Percentiles rank a stretch among this genome's conserved stretches.
phyloP scores from a whole-genome alignment of 2,329 filamentous ascomycete species.

The Penicillium sp. region DNA sequence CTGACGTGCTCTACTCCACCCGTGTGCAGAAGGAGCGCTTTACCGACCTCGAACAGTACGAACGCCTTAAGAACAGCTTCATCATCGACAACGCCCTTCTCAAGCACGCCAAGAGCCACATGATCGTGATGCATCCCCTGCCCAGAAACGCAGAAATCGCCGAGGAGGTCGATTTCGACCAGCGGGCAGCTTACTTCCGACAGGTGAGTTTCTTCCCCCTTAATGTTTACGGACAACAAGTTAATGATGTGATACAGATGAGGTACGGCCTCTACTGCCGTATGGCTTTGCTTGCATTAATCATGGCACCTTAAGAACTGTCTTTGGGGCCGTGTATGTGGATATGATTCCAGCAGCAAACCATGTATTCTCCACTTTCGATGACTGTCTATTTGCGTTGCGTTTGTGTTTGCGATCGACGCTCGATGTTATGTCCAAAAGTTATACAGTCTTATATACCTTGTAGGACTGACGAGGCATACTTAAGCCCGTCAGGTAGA shows the following conservation, averaged over 20 bases:
- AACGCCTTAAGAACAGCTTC: slow-evolving; percentile 85
- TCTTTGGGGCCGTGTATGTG: slow-evolving; percentile 23
- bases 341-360: slow-evolving; percentile 17
- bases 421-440: slow-evolving; percentile 32
- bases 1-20: slow-evolving; percentile 95
- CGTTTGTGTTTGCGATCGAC: slow-evolving; percentile 26
- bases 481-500: slow-evolving; percentile 38
- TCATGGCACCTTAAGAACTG: slow-evolving; percentile 66
- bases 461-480: slow-evolving; percentile 35
- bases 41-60: slow-evolving; percentile 77
- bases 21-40: slow-evolving; percentile 97
- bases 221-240: slow-evolving; percentile 12
- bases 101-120: slow-evolving; percentile 87
- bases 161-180: slow-evolving; percentile 97
- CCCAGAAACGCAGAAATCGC: slow-evolving; percentile 91
- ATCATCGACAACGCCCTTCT: slow-evolving; percentile 88
- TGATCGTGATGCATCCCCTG: slow-evolving; percentile 94
- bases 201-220: slow-evolving; percentile 71
- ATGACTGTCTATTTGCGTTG: slow-evolving; percentile 23
- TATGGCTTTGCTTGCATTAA: slow-evolving; percentile 94
- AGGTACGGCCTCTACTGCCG: slow-evolving; percentile 95
- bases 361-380: slow-evolving; percentile 26
- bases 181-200: slow-evolving; percentile 96
- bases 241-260: slow-evolving; percentile 71
- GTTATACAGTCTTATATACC: slow-evolving; percentile 37